A percentile compares a stretch with the other conserved stretches of the same genome.
Conservation (phyloP, 495 filamentous ascomycete species). For the Cudoniella acicularis region DNA sequence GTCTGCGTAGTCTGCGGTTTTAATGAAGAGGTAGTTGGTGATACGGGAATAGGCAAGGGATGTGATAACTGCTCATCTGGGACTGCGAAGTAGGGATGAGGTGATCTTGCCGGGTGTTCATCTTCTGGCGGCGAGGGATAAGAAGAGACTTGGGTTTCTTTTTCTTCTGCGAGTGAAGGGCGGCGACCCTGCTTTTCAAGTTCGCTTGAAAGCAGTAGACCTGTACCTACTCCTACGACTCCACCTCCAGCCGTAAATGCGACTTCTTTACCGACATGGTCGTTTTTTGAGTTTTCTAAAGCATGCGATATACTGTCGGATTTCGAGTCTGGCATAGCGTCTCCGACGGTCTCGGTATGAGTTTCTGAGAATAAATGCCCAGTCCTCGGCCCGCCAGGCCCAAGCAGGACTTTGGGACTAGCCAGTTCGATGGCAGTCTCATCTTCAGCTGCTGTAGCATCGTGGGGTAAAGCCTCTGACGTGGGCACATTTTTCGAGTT, state of each 20-base stretch:
- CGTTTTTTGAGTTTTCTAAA: background rate
- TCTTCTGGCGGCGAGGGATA: constrained; percentile 31
- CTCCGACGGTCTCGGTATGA: background rate
- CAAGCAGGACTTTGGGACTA: background rate
- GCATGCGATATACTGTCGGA: background rate
- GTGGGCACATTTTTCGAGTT: background rate
- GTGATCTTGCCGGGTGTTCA: constrained; percentile 34
- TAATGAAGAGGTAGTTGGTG: constrained; percentile 12
- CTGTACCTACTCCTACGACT: background rate
- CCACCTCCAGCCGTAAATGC: constrained; percentile 10
- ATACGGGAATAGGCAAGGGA: constrained; percentile 9
- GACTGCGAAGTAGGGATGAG: constrained; percentile 13
- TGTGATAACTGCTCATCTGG: background rate
- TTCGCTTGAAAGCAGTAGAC: background rate
- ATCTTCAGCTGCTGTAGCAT: no score
- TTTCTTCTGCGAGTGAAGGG: constrained; percentile 41
- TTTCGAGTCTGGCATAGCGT: background rate
- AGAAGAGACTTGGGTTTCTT: constrained; percentile 31
- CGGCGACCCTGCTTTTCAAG: background rate
- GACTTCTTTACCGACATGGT: constrained; percentile 9
- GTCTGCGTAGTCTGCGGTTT: background rate
- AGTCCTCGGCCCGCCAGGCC: background rate
- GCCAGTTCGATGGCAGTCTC: no score
- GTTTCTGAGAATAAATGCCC: background rate
- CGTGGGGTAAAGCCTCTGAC: no score